Conservation (phyloP, 352 stramenopile genomes). For the Globisporangium sylvaticum region DNA sequence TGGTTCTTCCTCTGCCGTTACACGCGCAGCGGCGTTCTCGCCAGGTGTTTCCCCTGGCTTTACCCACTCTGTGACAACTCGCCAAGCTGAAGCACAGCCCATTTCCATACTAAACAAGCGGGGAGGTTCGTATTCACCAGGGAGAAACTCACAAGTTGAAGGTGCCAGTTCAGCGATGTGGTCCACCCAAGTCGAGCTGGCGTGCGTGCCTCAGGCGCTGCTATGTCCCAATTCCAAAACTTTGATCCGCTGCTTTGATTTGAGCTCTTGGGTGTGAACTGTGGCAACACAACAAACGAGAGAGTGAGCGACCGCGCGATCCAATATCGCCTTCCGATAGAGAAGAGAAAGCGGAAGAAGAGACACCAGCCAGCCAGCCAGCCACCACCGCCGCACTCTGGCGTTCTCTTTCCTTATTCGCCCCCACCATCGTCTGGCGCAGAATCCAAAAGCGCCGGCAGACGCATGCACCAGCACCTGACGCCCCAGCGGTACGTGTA, state of each 20-base stretch:
- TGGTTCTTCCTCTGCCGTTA: background rate
- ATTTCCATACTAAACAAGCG: background rate
- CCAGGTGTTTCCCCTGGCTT: background rate
- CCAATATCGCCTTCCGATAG: constrained; percentile 3
- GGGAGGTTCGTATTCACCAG: constrained; percentile 1
- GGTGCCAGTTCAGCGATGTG: constrained; percentile 9
- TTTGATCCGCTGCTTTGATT: background rate
- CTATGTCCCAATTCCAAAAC: constrained; percentile 2
- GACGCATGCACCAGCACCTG: constrained; percentile 15
- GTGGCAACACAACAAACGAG: background rate
- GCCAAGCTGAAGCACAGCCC: background rate
- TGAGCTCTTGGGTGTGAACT: background rate
- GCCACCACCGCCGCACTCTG: background rate
- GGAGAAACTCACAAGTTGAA: background rate
- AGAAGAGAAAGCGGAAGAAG: constrained; percentile 4
- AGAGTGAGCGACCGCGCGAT: constrained; percentile 3
- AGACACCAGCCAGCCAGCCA: background rate
- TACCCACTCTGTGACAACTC: background rate
- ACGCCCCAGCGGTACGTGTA: constrained; percentile 15
- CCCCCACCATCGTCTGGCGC: background rate
- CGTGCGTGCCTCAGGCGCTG: background rate
- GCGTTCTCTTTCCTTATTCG: background rate
- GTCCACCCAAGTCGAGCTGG: constrained; percentile 4
- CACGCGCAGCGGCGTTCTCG: background rate
- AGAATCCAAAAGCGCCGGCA: constrained; percentile 4